phyloP scores from a whole-genome alignment of 148 eudicot species.

The Polygonum aviculare region DNA sequence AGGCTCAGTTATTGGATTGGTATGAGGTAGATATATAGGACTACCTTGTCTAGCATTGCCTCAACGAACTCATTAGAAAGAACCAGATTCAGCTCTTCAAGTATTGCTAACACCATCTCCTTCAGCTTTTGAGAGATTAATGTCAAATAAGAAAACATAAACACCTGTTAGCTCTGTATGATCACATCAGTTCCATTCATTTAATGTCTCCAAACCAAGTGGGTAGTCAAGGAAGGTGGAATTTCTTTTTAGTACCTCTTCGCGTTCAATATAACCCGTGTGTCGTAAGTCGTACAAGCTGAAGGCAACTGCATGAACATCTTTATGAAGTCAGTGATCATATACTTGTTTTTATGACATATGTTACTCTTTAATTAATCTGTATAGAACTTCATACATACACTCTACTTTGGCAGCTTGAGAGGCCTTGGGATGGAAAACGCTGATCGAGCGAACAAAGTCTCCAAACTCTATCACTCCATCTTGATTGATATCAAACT shows the following conservation, averaged over 20 bases:
- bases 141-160: not conserved
- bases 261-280: constrained; percentile 32
- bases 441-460: constrained; percentile 26
- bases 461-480: constrained; percentile 30
- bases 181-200: not conserved
- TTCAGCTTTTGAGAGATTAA: not conserved
- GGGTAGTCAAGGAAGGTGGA: not conserved
- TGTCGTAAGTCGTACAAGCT: constrained; percentile 25
- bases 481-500: constrained; percentile 28
- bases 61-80: not conserved
- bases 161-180: not conserved
- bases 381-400: constrained; percentile 18
- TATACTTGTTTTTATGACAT: not conserved
- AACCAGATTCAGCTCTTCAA: not conserved
- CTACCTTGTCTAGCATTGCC: constrained; percentile 9
- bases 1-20: not conserved
- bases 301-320: constrained; percentile 31
- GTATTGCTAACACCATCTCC: not conserved
- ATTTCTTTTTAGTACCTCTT: constrained; percentile 21
- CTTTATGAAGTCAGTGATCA: not conserved
- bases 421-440: constrained; percentile 33
- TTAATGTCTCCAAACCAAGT: not conserved
- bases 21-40: not conserved
- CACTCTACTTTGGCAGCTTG: constrained; percentile 26
- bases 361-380: not conserved